phyloP scores from a whole-genome alignment of 164 flowering plant genomes.

The Cinnamomum micranthum region DNA sequence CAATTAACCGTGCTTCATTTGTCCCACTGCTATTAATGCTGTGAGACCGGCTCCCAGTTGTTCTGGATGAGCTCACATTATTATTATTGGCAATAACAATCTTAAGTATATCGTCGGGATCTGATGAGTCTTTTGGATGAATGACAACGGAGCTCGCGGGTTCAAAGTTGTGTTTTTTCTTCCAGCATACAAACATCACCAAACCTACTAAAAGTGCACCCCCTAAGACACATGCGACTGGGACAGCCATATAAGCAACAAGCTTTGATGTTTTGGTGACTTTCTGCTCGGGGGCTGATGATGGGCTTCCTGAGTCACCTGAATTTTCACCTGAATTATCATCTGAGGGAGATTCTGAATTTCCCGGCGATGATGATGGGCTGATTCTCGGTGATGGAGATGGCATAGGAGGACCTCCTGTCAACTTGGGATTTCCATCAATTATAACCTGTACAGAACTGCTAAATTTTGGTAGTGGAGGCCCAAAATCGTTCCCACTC shows the following conservation, averaged over 20 bases:
- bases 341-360: background rate
- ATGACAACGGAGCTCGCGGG: slow-evolving; percentile 36
- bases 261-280: slow-evolving; percentile 16
- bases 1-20: slow-evolving; percentile 32
- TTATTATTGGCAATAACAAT: slow-evolving; percentile 37
- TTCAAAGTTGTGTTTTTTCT: slow-evolving; percentile 20
- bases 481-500: slow-evolving; percentile 46
- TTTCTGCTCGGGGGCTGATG: background rate
- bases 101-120: slow-evolving; percentile 44
- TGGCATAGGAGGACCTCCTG: slow-evolving; percentile 11
- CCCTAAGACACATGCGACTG: slow-evolving; percentile 20
- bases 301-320: background rate
- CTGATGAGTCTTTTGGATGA: slow-evolving; percentile 56
- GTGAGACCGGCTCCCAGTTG: slow-evolving; percentile 27
- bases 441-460: slow-evolving; percentile 32
- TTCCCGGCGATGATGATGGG: background rate
- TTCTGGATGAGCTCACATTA: slow-evolving; percentile 25
- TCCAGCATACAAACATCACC: slow-evolving; percentile 26
- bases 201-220: slow-evolving; percentile 20
- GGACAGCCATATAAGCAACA: slow-evolving; percentile 27
- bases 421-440: slow-evolving; percentile 46
- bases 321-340: background rate
- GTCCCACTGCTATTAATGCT: slow-evolving; percentile 28
- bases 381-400: slow-evolving; percentile 10
- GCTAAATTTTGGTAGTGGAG: slow-evolving; percentile 61